Percentiles rank a stretch among this genome's conserved stretches.
Conservation (phyloP, 2,329 filamentous ascomycete species). For the Ophiosphaerella narmari region DNA sequence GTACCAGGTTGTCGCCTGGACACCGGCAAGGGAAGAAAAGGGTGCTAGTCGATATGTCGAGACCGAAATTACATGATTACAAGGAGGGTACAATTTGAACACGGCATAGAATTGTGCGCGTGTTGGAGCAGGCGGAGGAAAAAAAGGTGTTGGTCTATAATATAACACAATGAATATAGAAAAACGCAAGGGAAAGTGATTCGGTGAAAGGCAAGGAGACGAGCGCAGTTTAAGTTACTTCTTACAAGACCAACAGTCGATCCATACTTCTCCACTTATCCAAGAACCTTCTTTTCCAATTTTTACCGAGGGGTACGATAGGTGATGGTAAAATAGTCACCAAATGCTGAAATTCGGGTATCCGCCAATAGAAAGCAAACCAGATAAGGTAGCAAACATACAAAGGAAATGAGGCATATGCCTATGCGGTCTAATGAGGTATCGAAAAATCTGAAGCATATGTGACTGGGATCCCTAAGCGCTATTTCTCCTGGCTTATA, state of each 20-base stretch:
- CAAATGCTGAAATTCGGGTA: constrained; percentile 44
- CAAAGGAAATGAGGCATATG: constrained; percentile 24
- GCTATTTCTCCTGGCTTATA: constrained; percentile 6
- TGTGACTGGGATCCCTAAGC: constrained; percentile 11
- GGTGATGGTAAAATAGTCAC: constrained; percentile 28
- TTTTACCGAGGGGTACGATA: not conserved
- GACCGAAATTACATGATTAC: constrained; percentile 3
- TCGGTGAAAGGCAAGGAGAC: too few relatives aligned
- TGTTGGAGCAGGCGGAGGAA: not conserved
- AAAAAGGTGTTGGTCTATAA: not conserved
- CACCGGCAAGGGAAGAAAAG: not conserved
- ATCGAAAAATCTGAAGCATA: constrained; percentile 31
- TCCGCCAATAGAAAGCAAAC: constrained; percentile 27
- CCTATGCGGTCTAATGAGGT: constrained; percentile 36
- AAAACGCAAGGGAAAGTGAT: constrained; percentile 1
- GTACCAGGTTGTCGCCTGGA: too few relatives aligned
- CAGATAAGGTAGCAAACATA: constrained; percentile 25
- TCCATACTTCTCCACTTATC: constrained; percentile 8
- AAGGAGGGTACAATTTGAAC: constrained; percentile 4
- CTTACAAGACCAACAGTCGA: constrained; percentile 7
- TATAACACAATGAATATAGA: constrained; percentile 3
- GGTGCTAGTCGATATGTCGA: not conserved
- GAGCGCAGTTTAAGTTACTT: constrained; percentile 17
- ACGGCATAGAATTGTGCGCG: not conserved
- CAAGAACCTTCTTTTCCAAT: not conserved